Evolutionary conservation across 176 grass and related monocot species (phyloP), one percentile per base, ranked within the genome.

Genomic region (Pontederia crassipes): DNA sequence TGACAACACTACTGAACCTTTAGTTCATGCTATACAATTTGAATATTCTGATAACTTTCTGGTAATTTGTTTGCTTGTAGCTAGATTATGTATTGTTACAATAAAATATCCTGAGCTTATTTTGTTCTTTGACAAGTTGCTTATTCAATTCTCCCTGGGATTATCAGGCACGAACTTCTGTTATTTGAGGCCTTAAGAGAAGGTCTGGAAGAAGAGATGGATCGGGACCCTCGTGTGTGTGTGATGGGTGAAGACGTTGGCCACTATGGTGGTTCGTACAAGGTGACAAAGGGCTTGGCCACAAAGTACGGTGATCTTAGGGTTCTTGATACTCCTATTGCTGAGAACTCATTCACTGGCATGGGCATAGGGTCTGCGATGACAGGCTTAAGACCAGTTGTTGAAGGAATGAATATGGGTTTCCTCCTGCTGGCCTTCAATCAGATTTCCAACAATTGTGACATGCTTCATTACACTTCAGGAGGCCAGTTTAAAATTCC

Each of bases 351-450:
- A 54, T 95, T 95, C 74, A 80, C 82, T 0, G 89, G 89, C 55
- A 85, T 95, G 89, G 89, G 89, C 61, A 75, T 95, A 53, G 89
- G 85, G 64, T 78, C 89, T 48, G 89, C 79, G 28, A 85, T 89
- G 89, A 89, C 72, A 35, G 89, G 89, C 12, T 54, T 89, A 61
- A 78, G 79, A 45, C 85, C 85, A 12, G 66, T 95, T 71, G 64
- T 89, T 65, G 89, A 95, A 74, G 89, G 89, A 68, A 95, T 89
- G 89, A 89, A 89, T 79, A 85, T 89, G 89, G 89, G 89, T 11
- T 95, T 95, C 79, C 85, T 95, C 24, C 82, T 95, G 52, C 85
- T 89, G 47, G 85, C 89, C 48, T 95, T 82, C 76, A 95, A 95
- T 75, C 89, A 95, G 72, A 95, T 89, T 68, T 95, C 89, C 59